A percentile compares a stretch with the other conserved stretches of the same genome.
Conservation (phyloP, 1,284 basidiomycete species). For the Cutaneotrichosporon mucoides region DNA sequence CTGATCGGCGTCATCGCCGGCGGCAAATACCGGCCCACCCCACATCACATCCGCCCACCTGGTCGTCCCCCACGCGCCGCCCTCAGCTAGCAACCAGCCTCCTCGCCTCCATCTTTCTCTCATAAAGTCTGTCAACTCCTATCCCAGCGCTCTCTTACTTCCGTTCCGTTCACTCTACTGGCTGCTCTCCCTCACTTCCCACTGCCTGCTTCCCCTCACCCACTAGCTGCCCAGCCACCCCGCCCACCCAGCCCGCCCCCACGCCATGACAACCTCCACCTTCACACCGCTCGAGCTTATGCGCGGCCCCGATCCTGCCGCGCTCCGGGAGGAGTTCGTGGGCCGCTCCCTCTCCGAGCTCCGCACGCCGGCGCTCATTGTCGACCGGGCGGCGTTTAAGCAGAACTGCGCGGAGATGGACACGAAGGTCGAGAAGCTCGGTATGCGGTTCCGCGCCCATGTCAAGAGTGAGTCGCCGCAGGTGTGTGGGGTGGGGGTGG, state of each 20-base stretch:
- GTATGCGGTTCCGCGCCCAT: slow-evolving; percentile 70
- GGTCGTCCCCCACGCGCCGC: too few species aligned
- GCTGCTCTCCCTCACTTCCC: too few species aligned
- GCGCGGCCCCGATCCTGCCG: slow-evolving; percentile 53
- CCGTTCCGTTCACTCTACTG: too few species aligned
- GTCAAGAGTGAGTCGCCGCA: slow-evolving; percentile 69
- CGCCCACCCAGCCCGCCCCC: too few species aligned
- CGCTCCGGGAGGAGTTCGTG: slow-evolving; percentile 59
- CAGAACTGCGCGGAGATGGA: slow-evolving; percentile 67
- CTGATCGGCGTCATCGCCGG: not conserved
- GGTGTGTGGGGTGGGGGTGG: slow-evolving; percentile 30
- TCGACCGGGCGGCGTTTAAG: slow-evolving; percentile 66
- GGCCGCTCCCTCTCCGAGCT: slow-evolving; percentile 59
- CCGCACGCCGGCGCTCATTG: slow-evolving; percentile 71
- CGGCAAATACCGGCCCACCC: too few species aligned
- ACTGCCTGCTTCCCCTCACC: not conserved
- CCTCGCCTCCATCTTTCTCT: too few species aligned
- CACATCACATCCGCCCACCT: too few species aligned
- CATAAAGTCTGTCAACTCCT: too few species aligned
- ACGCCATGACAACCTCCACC: slow-evolving; percentile 7
- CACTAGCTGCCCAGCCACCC: not conserved
- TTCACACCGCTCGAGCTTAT: slow-evolving; percentile 32
- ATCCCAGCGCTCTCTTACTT: too few species aligned
- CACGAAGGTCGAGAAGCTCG: slow-evolving; percentile 58
- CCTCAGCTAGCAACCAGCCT: too few species aligned